A percentile compares a stretch with the other conserved stretches of the same genome.
Evolutionary conservation across 352 stramenopile genomes (phyloP).

Genomic region (Lagenidium giganteum): DNA sequence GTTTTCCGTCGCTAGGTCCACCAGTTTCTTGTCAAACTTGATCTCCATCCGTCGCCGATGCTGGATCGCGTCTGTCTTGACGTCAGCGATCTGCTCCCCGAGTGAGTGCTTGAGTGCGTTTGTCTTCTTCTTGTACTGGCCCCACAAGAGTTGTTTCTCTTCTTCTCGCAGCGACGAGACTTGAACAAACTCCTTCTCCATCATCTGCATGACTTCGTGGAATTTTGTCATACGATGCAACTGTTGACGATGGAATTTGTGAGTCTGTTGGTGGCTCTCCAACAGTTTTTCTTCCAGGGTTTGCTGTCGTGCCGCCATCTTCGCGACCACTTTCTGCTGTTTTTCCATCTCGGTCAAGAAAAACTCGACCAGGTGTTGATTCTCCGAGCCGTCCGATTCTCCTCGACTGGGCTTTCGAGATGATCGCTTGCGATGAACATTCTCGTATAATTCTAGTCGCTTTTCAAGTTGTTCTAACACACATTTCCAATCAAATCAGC

Average conservation of each 20-base stretch:
- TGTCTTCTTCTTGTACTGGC: slow-evolving; percentile 24
- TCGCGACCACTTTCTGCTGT: slow-evolving; percentile 22
- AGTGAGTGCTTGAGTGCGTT: slow-evolving; percentile 16
- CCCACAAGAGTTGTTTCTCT: slow-evolving; percentile 24
- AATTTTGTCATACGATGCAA: slow-evolving; percentile 25
- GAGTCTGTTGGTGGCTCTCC: slow-evolving; percentile 18
- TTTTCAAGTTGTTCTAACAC: slow-evolving; percentile 23
- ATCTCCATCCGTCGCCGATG: slow-evolving; percentile 24
- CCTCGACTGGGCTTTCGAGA: slow-evolving; percentile 4
- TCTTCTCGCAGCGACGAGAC: slow-evolving; percentile 26
- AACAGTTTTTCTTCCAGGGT: slow-evolving; percentile 27
- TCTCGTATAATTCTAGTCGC: slow-evolving; percentile 26
- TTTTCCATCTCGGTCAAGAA: slow-evolving; percentile 46
- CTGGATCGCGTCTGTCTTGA: slow-evolving; percentile 17
- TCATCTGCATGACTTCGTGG: slow-evolving; percentile 28
- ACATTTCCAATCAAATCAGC: not conserved
- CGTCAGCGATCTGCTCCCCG: slow-evolving; percentile 20
- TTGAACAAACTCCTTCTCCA: slow-evolving; percentile 31
- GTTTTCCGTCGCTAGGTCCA: slow-evolving; percentile 38
- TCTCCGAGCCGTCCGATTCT: slow-evolving; percentile 8
- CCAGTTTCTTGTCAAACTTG: slow-evolving; percentile 29
- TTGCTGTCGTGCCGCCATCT: slow-evolving; percentile 17
- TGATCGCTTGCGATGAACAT: slow-evolving; percentile 12
- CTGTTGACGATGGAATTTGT: slow-evolving; percentile 23
- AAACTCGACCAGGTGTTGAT: slow-evolving; percentile 37